These are phyloP conservation scores for Sphaerulina vaccinii DNA, from an alignment of 2,329 filamentous ascomycete genomes.

Conservation along the genomic window DNA sequence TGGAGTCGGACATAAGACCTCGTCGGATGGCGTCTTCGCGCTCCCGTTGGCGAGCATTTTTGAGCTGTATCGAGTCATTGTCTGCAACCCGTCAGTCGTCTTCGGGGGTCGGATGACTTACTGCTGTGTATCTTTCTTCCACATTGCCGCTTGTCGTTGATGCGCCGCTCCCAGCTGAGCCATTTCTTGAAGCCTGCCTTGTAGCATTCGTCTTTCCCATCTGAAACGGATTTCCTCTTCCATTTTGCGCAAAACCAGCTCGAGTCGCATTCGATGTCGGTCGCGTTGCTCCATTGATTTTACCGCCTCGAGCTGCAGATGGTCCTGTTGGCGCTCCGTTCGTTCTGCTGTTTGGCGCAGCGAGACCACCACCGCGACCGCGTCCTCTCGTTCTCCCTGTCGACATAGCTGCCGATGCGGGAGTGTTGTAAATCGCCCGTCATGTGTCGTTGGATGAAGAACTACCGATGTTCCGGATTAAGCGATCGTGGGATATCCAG, in stretches of 20 bases:
- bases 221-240: slow-evolving; percentile 4
- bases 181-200: slow-evolving; percentile 1
- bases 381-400: slow-evolving; percentile 22
- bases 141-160: slow-evolving; percentile 19
- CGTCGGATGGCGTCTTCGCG: slow-evolving; percentile 52
- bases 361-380: slow-evolving; percentile 20
- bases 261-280: slow-evolving; percentile 2
- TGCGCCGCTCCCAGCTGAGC: slow-evolving; percentile 8
- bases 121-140: slow-evolving; percentile 27
- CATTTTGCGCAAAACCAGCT: background rate
- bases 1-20: slow-evolving; percentile 58
- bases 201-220: slow-evolving; percentile 4
- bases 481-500: slow-evolving; percentile 2
- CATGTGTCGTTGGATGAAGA: slow-evolving; percentile 20
- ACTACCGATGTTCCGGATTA: slow-evolving; percentile 5
- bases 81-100: slow-evolving; percentile 29
- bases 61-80: slow-evolving; percentile 41
- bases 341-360: slow-evolving; percentile 9
- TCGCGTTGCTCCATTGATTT: slow-evolving; percentile 9
- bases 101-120: slow-evolving; percentile 17
- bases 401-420: slow-evolving; percentile 26
- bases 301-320: slow-evolving; percentile 12
- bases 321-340: slow-evolving; percentile 4
- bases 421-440: slow-evolving; percentile 12
- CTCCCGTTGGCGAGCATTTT: slow-evolving; percentile 51